Evolutionary conservation across 2,329 filamentous ascomycete genomes (phyloP).

Genomic region (Thelonectria blattea): DNA sequence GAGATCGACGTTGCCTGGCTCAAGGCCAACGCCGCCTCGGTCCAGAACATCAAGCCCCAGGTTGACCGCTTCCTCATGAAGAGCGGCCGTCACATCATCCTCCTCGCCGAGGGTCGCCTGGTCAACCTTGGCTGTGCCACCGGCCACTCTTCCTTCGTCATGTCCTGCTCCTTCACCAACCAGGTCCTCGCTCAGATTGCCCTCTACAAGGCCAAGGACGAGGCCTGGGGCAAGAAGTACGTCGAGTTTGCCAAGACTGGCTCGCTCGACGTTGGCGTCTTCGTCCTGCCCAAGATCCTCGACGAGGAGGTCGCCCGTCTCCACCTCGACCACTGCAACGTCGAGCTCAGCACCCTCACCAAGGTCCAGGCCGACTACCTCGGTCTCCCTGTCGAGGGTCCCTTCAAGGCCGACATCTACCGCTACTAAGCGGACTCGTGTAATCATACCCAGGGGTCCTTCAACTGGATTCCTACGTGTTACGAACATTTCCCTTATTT

Average conservation of each 20-base stretch:
- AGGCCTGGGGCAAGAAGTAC: constrained; percentile 90
- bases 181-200: constrained; percentile 99
- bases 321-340: constrained; percentile 92
- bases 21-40: constrained; percentile 92
- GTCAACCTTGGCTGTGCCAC: constrained; percentile 99
- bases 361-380: constrained; percentile 93
- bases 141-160: constrained; percentile 98
- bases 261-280: constrained; percentile 91
- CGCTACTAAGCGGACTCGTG: constrained; percentile 50
- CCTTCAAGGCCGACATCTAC: constrained; percentile 90
- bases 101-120: constrained; percentile 96
- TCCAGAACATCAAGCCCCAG: constrained; percentile 99
- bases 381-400: constrained; percentile 82
- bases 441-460: constrained; percentile 47
- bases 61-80: constrained; percentile 97
- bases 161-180: constrained; percentile 99
- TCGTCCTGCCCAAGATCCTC: constrained; percentile 94
- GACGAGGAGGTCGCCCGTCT: constrained; percentile 98
- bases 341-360: constrained; percentile 87
- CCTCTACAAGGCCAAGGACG: constrained; percentile 91
- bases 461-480: constrained; percentile 49
- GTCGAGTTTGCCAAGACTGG: constrained; percentile 92
- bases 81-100: constrained; percentile 95
- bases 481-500: constrained; percentile 43
- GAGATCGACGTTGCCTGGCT: constrained; percentile 99